Percentiles rank a stretch among this genome's conserved stretches.
phyloP scores from a whole-genome alignment of 495 filamentous ascomycete species.

The Annulohypoxylon maeteangense region DNA sequence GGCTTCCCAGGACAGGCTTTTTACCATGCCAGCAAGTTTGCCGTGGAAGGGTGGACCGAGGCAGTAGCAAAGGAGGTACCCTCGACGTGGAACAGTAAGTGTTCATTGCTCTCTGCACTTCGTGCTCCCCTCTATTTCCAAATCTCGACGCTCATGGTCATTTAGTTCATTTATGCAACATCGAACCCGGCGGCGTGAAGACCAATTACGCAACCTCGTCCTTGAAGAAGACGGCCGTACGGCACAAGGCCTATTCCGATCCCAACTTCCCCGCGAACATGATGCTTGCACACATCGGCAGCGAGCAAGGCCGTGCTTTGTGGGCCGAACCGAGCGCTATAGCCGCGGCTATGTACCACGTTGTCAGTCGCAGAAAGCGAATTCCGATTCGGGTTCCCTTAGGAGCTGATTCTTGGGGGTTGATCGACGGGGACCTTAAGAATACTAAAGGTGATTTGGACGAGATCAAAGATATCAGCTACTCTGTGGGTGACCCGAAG shows the following conservation, averaged over 20 bases:
- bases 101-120: not conserved
- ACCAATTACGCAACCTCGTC: conserved; percentile 54
- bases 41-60: conserved; percentile 66
- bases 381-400: conserved; percentile 59
- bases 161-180: conserved; percentile 57
- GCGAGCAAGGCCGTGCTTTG: conserved; percentile 41
- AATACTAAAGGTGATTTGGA: conserved; percentile 47
- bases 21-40: conserved; percentile 68
- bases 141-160: not conserved
- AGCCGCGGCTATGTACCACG: conserved; percentile 51
- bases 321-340: conserved; percentile 53
- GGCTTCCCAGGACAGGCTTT: conserved; percentile 60
- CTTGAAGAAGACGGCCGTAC: conserved; percentile 33
- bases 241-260: conserved; percentile 54
- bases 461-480: conserved; percentile 50
- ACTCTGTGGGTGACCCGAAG: conserved; percentile 43
- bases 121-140: not conserved
- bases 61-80: conserved; percentile 61
- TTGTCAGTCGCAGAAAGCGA: conserved; percentile 49
- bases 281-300: conserved; percentile 49
- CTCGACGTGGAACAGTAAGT: conserved; percentile 61
- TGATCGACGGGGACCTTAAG: conserved; percentile 45
- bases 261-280: conserved; percentile 50
- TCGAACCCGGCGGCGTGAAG: conserved; percentile 64
- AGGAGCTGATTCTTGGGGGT: conserved; percentile 55